Conservation (phyloP, 805 yeast genomes). For the Saturnispora diversa region DNA sequence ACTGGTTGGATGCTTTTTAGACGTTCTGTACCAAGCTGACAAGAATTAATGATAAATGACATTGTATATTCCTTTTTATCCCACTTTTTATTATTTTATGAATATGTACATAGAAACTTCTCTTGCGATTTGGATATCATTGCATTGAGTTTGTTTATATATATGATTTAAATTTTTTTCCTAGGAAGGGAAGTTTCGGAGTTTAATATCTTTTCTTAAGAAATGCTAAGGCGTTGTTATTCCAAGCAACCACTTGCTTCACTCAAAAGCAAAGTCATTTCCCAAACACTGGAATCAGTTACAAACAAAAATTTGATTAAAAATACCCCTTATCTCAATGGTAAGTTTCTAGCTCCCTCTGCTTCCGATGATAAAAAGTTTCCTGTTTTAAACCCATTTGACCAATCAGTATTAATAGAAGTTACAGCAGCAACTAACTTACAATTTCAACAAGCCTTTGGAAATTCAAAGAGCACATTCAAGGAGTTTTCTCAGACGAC, state of each 20-base stretch:
- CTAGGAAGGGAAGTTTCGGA: too few relatives aligned
- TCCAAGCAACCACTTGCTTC: too few relatives aligned
- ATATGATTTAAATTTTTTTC: too few relatives aligned
- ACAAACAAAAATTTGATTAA: conserved; percentile 42
- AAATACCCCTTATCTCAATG: conserved; percentile 58
- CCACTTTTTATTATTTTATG: not conserved
- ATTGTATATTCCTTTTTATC: not conserved
- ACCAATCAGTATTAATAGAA: conserved; percentile 38
- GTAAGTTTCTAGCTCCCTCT: conserved; percentile 45
- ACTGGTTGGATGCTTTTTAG: conserved; percentile 73
- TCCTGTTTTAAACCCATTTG: conserved; percentile 69
- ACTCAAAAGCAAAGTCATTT: too few relatives aligned
- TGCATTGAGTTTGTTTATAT: too few relatives aligned
- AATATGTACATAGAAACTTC: not conserved
- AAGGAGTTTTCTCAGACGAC: conserved; percentile 39
- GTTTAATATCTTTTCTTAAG: not conserved
- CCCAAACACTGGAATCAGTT: conserved; percentile 16
- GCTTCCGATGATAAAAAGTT: conserved; percentile 38
- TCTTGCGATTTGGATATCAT: too few relatives aligned
- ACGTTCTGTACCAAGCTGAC: conserved; percentile 58
- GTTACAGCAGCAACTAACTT: conserved; percentile 48
- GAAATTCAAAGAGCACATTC: conserved; percentile 47
- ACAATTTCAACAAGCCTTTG: conserved; percentile 45
- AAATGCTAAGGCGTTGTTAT: not conserved
- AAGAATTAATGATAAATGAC: conserved; percentile 1